These are phyloP conservation scores for Termitomyces sp. DNA, from an alignment of 768 basidiomycete species.

Conservation along the genomic window DNA sequence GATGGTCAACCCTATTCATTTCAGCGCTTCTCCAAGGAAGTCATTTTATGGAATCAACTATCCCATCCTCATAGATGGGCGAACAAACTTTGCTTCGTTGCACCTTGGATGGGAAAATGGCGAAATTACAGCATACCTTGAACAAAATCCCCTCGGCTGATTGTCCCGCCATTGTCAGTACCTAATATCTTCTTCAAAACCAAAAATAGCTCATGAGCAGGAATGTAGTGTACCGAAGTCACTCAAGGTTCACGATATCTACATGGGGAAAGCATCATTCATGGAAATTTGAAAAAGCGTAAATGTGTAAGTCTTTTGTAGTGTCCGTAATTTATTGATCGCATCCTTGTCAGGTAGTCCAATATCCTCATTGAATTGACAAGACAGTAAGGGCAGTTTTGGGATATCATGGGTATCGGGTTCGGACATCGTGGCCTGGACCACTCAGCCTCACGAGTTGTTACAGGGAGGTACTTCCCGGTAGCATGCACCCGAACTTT, in stretches of 20 bases:
- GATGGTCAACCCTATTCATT: background rate
- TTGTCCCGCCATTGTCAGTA: background rate
- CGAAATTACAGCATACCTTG: background rate
- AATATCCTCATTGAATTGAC: slow-evolving; percentile 1
- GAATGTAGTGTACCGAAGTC: background rate
- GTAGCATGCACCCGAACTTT: background rate
- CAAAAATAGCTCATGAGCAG: background rate
- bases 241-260: background rate
- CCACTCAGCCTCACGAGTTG: background rate
- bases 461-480: background rate
- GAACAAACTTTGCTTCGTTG: background rate
- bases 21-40: background rate
- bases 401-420: background rate
- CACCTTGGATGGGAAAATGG: slow-evolving; percentile 3
- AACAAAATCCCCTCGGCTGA: background rate
- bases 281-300: background rate
- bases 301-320: background rate
- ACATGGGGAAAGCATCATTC: background rate
- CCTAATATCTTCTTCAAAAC: too few relatives aligned
- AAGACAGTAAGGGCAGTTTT: background rate
- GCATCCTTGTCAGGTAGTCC: background rate
- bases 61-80: background rate
- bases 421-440: background rate
- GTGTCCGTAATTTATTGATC: too few relatives aligned
- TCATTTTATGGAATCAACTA: background rate